Evolutionary conservation across 2,329 filamentous ascomycete genomes (phyloP).

Genomic region (Phialophora verrucosa): DNA sequence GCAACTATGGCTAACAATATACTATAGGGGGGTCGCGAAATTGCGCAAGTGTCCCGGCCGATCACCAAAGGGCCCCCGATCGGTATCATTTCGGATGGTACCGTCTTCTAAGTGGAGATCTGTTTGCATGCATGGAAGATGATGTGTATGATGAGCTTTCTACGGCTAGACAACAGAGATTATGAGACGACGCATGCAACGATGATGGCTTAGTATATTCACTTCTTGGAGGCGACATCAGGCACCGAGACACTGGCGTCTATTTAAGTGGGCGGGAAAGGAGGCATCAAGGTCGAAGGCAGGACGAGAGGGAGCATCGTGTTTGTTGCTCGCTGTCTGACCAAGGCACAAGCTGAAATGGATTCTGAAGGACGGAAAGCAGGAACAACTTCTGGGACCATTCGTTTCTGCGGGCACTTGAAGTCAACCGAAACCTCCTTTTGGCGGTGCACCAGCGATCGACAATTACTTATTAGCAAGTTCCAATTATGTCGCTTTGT

Average conservation of each 20-base stretch:
- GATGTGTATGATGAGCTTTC: constrained; percentile 10
- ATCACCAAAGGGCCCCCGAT: constrained; percentile 98
- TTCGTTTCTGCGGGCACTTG: background rate
- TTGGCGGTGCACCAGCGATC: background rate
- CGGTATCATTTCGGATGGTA: constrained; percentile 93
- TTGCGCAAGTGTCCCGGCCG: constrained; percentile 91
- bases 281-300: background rate
- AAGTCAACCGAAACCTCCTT: background rate
- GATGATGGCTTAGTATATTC: background rate
- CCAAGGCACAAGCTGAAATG: background rate
- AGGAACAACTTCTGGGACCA: background rate
- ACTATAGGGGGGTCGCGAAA: constrained; percentile 81
- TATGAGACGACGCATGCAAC: constrained; percentile 20
- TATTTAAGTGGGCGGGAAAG: no score
- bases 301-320: background rate
- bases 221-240: constrained; percentile 7
- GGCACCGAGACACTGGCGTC: background rate
- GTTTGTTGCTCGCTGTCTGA: background rate
- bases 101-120: constrained; percentile 76
- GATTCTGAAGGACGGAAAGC: background rate
- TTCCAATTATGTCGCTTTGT: background rate
- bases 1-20: constrained; percentile 43
- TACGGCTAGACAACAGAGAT: constrained; percentile 18
- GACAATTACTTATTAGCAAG: background rate
- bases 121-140: constrained; percentile 6